Evolutionary conservation across 2,329 filamentous ascomycete genomes (phyloP).

Genomic region (Exophiala sp.): DNA sequence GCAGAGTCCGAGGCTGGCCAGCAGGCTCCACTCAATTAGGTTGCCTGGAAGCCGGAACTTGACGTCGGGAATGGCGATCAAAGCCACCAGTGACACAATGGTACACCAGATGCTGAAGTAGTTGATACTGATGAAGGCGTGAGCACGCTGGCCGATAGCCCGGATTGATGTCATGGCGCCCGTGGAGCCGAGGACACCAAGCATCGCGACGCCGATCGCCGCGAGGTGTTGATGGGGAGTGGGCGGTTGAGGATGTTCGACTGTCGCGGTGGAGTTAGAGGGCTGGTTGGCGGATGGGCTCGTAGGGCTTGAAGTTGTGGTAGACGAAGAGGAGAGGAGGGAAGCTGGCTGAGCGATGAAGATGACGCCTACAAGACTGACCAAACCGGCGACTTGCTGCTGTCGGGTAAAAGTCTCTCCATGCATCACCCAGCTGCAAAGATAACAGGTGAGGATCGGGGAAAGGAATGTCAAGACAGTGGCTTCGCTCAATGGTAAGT

Average conservation of each 20-base stretch:
- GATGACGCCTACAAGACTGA: slow-evolving; percentile 73
- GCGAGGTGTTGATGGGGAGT: slow-evolving; percentile 61
- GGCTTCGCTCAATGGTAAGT: slow-evolving; percentile 77
- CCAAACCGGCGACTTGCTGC: slow-evolving; percentile 67
- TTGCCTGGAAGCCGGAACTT: slow-evolving; percentile 53
- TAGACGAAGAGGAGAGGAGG: slow-evolving; percentile 43
- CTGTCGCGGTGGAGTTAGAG: slow-evolving; percentile 25
- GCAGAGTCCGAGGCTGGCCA: slow-evolving; percentile 62
- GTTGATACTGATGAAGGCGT: slow-evolving; percentile 78
- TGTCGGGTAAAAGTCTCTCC: slow-evolving; percentile 71
- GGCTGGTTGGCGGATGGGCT: slow-evolving; percentile 27
- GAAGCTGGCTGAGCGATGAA: slow-evolving; percentile 70
- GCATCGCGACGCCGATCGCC: slow-evolving; percentile 64
- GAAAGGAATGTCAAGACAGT: slow-evolving; percentile 85
- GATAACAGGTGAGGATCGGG: slow-evolving; percentile 70
- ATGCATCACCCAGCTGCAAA: slow-evolving; percentile 64
- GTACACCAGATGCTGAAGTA: slow-evolving; percentile 71
- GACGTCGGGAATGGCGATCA: slow-evolving; percentile 52
- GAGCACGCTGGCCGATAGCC: slow-evolving; percentile 71
- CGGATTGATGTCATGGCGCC: slow-evolving; percentile 71
- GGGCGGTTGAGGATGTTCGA: slow-evolving; percentile 28
- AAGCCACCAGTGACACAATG: slow-evolving; percentile 57
- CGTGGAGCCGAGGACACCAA: slow-evolving; percentile 71
- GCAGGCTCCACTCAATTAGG: slow-evolving; percentile 57
- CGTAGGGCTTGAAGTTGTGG: slow-evolving; percentile 28